These are phyloP conservation scores for Cryptococcus sp. DNA, from an alignment of 1,284 basidiomycete species.

Conservation along the genomic window DNA sequence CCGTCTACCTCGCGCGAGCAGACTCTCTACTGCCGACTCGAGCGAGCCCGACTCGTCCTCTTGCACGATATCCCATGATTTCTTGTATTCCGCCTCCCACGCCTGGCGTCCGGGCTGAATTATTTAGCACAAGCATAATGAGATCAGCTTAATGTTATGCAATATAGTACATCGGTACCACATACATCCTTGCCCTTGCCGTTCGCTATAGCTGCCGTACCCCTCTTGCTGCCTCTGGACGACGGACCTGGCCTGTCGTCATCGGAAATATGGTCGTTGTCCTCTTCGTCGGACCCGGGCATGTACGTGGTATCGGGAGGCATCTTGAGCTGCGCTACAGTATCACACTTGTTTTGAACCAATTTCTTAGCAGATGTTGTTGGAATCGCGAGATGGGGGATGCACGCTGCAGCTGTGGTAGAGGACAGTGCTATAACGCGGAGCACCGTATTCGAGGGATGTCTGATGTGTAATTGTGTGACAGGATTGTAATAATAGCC, in stretches of 20 bases:
- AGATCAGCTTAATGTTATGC: neutral
- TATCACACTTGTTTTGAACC: too few relatives aligned
- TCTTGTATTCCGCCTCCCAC: conserved; percentile 93
- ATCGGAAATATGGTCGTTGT: conserved; percentile 22
- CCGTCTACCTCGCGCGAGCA: conserved; percentile 80
- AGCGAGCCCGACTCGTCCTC: conserved; percentile 93
- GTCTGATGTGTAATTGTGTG: too few relatives aligned
- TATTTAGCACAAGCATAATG: neutral
- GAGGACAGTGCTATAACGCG: too few relatives aligned
- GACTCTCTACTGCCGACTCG: conserved; percentile 82
- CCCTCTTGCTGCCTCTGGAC: conserved; percentile 14
- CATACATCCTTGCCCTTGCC: conserved; percentile 33
- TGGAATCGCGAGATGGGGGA: too few relatives aligned
- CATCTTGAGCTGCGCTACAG: conserved; percentile 10
- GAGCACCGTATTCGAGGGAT: too few relatives aligned
- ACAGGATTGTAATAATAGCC: too few relatives aligned
- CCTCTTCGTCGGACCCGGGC: conserved; percentile 15
- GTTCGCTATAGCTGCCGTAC: conserved; percentile 12
- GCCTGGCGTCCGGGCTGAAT: conserved; percentile 53
- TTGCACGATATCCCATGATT: conserved; percentile 94
- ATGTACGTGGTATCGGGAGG: conserved; percentile 19
- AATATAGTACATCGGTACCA: neutral
- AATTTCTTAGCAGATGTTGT: too few relatives aligned
- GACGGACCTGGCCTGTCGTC: conserved; percentile 33
- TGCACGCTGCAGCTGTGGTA: too few relatives aligned